Conservation (phyloP, 345 rosid genomes). For the Streptanthus diversifolius region DNA sequence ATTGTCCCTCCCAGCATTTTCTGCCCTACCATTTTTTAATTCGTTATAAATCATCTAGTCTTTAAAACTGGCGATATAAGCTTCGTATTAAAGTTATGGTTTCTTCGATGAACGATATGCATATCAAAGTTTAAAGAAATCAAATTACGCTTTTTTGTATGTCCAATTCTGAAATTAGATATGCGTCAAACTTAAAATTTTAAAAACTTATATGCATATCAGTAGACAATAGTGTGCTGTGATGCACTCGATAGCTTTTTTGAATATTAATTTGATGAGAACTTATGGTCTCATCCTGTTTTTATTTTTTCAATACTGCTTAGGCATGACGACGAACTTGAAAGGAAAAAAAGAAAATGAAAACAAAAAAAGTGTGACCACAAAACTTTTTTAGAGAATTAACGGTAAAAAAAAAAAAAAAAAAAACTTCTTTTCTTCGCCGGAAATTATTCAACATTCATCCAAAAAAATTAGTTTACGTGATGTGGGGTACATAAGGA, state of each 20-base stretch:
- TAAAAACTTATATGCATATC: background rate
- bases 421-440: background rate
- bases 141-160: background rate
- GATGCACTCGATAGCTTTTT: background rate
- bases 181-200: background rate
- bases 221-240: background rate
- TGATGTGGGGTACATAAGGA: constrained; percentile 10
- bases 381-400: background rate
- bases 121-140: background rate
- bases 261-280: background rate
- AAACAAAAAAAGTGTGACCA: background rate
- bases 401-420: constrained; percentile 18
- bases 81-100: no score
- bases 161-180: background rate
- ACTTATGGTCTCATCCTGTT: background rate
- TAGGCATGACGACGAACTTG: background rate
- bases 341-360: background rate
- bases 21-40: constrained; percentile 17
- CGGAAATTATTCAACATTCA: background rate
- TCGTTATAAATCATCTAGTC: background rate
- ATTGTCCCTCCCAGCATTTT: constrained; percentile 2
- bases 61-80: background rate
- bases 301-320: background rate
- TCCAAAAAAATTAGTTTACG: background rate
- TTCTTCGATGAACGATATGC: background rate